These are phyloP conservation scores for Trametes punicea DNA, from an alignment of 768 basidiomycete genomes.

Conservation along the genomic window DNA sequence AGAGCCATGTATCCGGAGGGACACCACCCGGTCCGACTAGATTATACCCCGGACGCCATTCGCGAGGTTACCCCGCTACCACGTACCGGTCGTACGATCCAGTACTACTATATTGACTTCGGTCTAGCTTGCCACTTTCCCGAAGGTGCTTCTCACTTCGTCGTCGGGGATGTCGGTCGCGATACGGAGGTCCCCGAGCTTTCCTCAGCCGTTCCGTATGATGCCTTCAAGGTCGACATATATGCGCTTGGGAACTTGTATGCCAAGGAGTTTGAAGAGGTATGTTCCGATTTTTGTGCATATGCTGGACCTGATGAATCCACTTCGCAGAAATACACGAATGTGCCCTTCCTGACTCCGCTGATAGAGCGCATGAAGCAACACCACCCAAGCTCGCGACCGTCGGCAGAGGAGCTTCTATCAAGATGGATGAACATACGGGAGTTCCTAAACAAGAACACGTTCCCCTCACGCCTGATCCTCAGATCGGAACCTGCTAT, in stretches of 20 bases:
- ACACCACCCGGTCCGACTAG: constrained; percentile 25
- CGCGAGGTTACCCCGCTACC: constrained; percentile 28
- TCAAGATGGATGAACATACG: constrained; percentile 1
- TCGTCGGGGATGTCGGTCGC: constrained; percentile 13
- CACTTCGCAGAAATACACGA: not conserved
- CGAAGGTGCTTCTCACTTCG: constrained; percentile 2
- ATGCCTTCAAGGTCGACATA: constrained; percentile 32
- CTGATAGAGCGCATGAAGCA: constrained; percentile 11
- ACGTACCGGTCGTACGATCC: constrained; percentile 34
- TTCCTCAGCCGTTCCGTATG: constrained; percentile 19
- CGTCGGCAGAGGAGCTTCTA: constrained; percentile 11
- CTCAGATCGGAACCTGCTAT: not conserved
- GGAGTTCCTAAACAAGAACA: not conserved
- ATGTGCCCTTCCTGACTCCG: constrained; percentile 16
- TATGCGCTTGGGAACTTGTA: constrained; percentile 29
- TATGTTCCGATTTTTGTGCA: not conserved
- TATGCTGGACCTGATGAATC: not conserved
- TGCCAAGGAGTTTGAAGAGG: constrained; percentile 20
- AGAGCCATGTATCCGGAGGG: constrained; percentile 17
- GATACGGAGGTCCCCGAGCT: constrained; percentile 28
- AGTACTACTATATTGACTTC: constrained; percentile 28
- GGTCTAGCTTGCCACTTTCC: constrained; percentile 14
- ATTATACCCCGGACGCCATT: constrained; percentile 34
- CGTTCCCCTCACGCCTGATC: not conserved
- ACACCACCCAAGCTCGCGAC: constrained; percentile 2